These are phyloP conservation scores for Pseudogymnoascus sp. DNA, from an alignment of 2,329 filamentous ascomycete genomes.

Conservation along the genomic window DNA sequence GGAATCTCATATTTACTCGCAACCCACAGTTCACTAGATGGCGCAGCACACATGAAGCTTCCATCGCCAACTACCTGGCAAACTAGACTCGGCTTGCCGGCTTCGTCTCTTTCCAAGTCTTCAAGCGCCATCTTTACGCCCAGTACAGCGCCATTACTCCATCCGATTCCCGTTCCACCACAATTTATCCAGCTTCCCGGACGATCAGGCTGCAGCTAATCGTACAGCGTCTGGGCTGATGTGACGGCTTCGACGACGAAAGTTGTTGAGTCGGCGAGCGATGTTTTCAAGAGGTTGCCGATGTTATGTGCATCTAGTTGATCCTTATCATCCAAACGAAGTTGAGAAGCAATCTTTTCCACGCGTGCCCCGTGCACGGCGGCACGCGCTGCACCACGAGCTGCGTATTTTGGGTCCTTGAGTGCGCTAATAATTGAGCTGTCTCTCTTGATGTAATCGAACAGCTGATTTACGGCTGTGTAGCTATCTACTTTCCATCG, in stretches of 20 bases:
- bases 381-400: constrained; percentile 11
- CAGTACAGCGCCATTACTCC: constrained; percentile 43
- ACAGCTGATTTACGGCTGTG: constrained; percentile 32
- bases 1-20: constrained; percentile 45
- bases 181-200: constrained; percentile 46
- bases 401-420: not conserved
- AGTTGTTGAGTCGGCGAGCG: not conserved
- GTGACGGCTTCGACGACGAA: not conserved
- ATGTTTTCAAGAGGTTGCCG: not conserved
- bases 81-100: constrained; percentile 40
- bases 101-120: constrained; percentile 30
- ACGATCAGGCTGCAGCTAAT: not conserved
- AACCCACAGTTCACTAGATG: constrained; percentile 49
- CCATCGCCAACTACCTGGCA: constrained; percentile 50
- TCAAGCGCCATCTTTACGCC: constrained; percentile 40
- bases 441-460: constrained; percentile 19
- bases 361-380: constrained; percentile 19
- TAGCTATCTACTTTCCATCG: constrained; percentile 43
- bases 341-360: constrained; percentile 18
- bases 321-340: constrained; percentile 17
- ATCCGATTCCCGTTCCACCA: constrained; percentile 44
- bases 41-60: constrained; percentile 47
- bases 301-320: constrained; percentile 14
- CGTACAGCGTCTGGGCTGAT: not conserved
- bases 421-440: not conserved